Conservation (phyloP, 306 rosid species). For the Cicer yamashitae region DNA sequence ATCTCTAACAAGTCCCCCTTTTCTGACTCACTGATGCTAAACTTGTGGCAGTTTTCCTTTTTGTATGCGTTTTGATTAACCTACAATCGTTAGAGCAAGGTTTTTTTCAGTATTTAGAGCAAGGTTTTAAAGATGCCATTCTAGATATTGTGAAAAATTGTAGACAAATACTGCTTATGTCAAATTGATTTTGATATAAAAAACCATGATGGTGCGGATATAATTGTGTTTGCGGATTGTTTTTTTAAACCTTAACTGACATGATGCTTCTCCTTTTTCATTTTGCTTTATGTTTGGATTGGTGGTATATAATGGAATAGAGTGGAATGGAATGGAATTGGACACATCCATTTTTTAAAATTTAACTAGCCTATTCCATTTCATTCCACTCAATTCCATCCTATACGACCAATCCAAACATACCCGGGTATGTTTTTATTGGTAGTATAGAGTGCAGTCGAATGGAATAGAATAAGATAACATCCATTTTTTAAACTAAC, state of each 20-base stretch:
- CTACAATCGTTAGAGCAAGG: not conserved
- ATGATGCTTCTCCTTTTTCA: not conserved
- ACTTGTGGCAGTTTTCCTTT: not conserved
- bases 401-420: too few relatives aligned
- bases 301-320: too few relatives aligned
- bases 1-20: not conserved
- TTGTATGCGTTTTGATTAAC: not conserved
- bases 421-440: too few relatives aligned
- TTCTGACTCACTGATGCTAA: not conserved
- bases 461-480: too few relatives aligned
- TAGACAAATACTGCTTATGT: not conserved
- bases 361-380: too few relatives aligned
- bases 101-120: not conserved
- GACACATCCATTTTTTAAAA: too few relatives aligned
- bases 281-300: conserved; percentile 6
- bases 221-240: not conserved
- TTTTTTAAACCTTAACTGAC: not conserved
- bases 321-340: too few relatives aligned
- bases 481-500: too few relatives aligned
- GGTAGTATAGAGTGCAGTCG: too few relatives aligned
- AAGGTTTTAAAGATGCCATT: not conserved
- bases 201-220: not conserved
- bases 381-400: too few relatives aligned
- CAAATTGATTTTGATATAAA: not conserved
- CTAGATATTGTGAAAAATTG: not conserved